Percentiles rank a stretch among this genome's conserved stretches.
Evolutionary conservation across 1,284 basidiomycete species (phyloP).

Genomic region (Phenoliferia sp.): DNA sequence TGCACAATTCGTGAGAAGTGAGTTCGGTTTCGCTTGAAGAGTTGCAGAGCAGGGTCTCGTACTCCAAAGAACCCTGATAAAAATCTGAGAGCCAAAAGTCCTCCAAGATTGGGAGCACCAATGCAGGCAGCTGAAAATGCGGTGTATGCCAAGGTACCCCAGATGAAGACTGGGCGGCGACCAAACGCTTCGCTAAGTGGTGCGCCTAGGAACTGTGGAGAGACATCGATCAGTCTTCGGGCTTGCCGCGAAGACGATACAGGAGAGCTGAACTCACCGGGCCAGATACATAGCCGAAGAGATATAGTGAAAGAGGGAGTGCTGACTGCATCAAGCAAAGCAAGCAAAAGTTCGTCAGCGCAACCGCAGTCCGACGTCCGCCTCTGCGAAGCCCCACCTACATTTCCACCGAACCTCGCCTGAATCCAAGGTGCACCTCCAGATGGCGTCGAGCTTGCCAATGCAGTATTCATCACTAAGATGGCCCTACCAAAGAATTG

Average conservation of each 20-base stretch:
- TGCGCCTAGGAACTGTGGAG: neutral
- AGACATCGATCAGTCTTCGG: neutral
- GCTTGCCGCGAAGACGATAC: too few relatives aligned
- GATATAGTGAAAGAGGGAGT: slow-evolving; percentile 37
- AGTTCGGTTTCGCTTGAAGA: neutral
- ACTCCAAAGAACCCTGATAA: slow-evolving; percentile 38
- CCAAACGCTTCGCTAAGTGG: slow-evolving; percentile 42
- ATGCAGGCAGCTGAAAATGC: slow-evolving; percentile 37
- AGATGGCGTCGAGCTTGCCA: slow-evolving; percentile 11
- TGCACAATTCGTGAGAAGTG: neutral
- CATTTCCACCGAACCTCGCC: slow-evolving; percentile 11
- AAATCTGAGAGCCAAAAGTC: slow-evolving; percentile 41
- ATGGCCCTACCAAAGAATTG: too few relatives aligned
- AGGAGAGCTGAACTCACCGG: too few relatives aligned
- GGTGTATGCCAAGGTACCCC: slow-evolving; percentile 36
- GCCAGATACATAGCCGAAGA: slow-evolving; percentile 42
- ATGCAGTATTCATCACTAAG: slow-evolving; percentile 3
- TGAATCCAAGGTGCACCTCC: slow-evolving; percentile 16
- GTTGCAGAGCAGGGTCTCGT: neutral
- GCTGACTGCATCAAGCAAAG: neutral
- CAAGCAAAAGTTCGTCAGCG: too few relatives aligned
- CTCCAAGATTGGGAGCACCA: slow-evolving; percentile 35
- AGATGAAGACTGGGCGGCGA: slow-evolving; percentile 37
- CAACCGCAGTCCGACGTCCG: neutral
- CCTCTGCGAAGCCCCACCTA: neutral